Percentiles rank a stretch among this genome's conserved stretches.
Evolutionary conservation across 1,284 basidiomycete species (phyloP).

Genomic region (Sparassis latifolia): DNA sequence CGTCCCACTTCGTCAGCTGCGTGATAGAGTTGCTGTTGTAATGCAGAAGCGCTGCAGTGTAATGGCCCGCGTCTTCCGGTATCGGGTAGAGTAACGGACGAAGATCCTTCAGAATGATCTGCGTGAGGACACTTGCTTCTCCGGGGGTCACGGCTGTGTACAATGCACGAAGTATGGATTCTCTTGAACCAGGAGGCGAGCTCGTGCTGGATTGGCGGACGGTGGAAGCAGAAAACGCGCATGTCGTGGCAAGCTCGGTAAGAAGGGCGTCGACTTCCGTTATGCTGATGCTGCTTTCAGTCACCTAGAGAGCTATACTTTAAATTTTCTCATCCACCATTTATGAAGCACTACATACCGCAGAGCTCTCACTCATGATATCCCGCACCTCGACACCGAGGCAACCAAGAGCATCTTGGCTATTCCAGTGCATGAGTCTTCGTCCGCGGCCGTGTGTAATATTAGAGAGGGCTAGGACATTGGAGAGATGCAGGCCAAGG

Average conservation of each 20-base stretch:
- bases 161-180: constrained; percentile 45
- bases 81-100: constrained; percentile 71
- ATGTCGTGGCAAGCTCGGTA: constrained; percentile 66
- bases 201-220: constrained; percentile 20
- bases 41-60: constrained; percentile 40
- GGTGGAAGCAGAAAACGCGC: constrained; percentile 48
- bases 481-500: constrained; percentile 50
- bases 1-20: constrained; percentile 52
- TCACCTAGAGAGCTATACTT: constrained; percentile 7
- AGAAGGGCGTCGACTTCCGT: constrained; percentile 57
- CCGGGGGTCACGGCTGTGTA: constrained; percentile 49
- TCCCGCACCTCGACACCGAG: constrained; percentile 60
- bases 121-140: constrained; percentile 63
- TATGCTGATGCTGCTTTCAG: constrained; percentile 31
- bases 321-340: neutral
- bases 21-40: constrained; percentile 52
- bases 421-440: constrained; percentile 45
- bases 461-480: constrained; percentile 40
- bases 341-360: constrained; percentile 25
- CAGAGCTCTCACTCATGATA: constrained; percentile 30
- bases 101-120: constrained; percentile 82
- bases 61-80: constrained; percentile 36
- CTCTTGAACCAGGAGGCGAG: constrained; percentile 15
- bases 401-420: constrained; percentile 48
- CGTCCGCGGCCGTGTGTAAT: constrained; percentile 20